Conservation (phyloP, 345 rosid species). For the Arabidopsis suecica region DNA sequence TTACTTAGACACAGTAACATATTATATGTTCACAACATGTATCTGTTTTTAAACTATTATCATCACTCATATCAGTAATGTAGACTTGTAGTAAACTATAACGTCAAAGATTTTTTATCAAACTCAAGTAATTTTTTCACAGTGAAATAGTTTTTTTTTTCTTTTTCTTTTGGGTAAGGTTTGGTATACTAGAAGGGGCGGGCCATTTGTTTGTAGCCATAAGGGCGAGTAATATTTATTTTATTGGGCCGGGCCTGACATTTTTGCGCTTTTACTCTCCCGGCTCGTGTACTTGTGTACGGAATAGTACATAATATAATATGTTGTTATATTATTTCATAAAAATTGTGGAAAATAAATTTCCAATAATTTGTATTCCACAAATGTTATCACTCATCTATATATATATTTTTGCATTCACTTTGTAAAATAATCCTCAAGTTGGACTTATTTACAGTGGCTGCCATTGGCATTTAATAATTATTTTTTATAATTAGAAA, state of each 20-base stretch:
- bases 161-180: neutral
- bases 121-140: neutral
- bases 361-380: too few relatives aligned
- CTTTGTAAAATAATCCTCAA: too few relatives aligned
- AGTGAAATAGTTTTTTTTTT: neutral
- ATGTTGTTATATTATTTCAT: neutral
- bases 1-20: neutral
- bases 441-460: too few relatives aligned
- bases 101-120: neutral
- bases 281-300: constrained; percentile 6
- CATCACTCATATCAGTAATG: neutral
- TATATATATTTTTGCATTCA: too few relatives aligned
- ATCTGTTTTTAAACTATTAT: neutral
- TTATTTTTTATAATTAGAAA: too few relatives aligned
- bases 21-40: neutral
- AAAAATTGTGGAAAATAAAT: neutral
- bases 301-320: neutral
- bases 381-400: too few relatives aligned
- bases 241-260: constrained; percentile 3
- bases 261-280: neutral
- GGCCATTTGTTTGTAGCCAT: too few relatives aligned
- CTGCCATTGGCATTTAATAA: too few relatives aligned
- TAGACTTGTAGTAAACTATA: neutral
- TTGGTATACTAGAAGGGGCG: neutral
- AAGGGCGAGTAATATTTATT: neutral